A percentile compares a stretch with the other conserved stretches of the same genome.
These are phyloP conservation scores for Tetrahymena malaccensis DNA, from an alignment of 73 alveolate genomes.

Conservation along the genomic window DNA sequence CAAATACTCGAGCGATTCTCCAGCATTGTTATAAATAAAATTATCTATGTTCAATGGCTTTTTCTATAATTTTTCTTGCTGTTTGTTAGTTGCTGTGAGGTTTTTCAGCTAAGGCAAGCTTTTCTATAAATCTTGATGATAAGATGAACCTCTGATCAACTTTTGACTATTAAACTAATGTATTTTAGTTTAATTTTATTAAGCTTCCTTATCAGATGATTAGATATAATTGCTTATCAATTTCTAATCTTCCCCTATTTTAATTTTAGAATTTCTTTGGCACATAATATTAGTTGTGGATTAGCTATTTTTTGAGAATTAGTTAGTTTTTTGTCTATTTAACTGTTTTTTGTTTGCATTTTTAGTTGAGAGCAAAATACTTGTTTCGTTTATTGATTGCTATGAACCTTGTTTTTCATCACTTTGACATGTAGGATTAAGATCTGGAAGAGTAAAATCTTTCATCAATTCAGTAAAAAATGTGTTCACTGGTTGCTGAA, in stretches of 20 bases:
- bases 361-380: background rate
- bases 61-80: background rate
- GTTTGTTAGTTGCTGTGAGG: background rate
- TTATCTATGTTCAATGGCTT: background rate
- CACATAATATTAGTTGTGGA: background rate
- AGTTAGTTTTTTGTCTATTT: background rate
- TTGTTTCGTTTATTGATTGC: background rate
- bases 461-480: background rate
- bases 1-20: background rate
- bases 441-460: background rate
- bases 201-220: background rate
- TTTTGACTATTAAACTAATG: background rate
- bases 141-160: background rate
- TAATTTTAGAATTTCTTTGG: background rate
- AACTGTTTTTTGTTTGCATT: background rate
- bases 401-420: background rate
- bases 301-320: background rate
- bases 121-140: background rate
- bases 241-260: background rate
- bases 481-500: background rate
- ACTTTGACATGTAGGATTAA: background rate
- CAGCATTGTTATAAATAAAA: background rate
- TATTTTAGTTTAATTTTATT: background rate
- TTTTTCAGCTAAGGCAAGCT: background rate
- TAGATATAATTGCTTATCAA: background rate